Conservation (phyloP, 2,329 filamentous ascomycete genomes). For the Orbilia brochopaga region DNA sequence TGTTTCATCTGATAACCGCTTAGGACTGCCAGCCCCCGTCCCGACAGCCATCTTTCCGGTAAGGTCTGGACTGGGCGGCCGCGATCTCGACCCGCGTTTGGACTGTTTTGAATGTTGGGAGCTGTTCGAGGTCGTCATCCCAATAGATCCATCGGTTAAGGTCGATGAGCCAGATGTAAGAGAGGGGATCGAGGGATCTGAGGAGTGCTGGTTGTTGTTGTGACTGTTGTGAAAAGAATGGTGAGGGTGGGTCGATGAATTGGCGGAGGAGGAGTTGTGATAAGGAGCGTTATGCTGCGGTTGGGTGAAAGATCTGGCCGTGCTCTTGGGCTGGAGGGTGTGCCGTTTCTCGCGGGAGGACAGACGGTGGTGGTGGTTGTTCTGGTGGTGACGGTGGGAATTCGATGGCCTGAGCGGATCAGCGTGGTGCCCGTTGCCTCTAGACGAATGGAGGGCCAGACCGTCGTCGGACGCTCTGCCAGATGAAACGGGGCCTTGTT, state of each 20-base stretch:
- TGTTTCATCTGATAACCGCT: slow-evolving; percentile 80
- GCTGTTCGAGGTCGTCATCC: slow-evolving; percentile 32
- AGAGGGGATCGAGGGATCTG: slow-evolving; percentile 26
- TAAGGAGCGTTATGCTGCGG: slow-evolving; percentile 36
- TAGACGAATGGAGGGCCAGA: slow-evolving; percentile 48
- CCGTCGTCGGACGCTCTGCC: slow-evolving; percentile 47
- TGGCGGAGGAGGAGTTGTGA: slow-evolving; percentile 8
- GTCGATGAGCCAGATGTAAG: slow-evolving; percentile 27
- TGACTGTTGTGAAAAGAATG: too few species aligned
- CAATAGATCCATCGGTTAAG: slow-evolving; percentile 19
- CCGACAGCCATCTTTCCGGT: slow-evolving; percentile 49
- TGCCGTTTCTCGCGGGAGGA: slow-evolving; percentile 36
- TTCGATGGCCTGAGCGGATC: slow-evolving; percentile 25
- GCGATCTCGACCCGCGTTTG: slow-evolving; percentile 36
- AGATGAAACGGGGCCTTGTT: slow-evolving; percentile 48
- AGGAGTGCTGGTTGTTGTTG: slow-evolving; percentile 26
- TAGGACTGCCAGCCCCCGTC: slow-evolving; percentile 64
- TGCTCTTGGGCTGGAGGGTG: slow-evolving; percentile 47
- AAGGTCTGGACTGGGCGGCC: slow-evolving; percentile 46
- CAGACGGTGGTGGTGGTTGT: slow-evolving; percentile 22
- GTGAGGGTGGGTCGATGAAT: neutral
- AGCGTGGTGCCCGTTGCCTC: slow-evolving; percentile 14
- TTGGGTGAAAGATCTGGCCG: slow-evolving; percentile 17
- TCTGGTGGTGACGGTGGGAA: slow-evolving; percentile 19
- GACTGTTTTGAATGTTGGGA: slow-evolving; percentile 28